A percentile compares a stretch with the other conserved stretches of the same genome.
Evolutionary conservation across 495 filamentous ascomycete genomes (phyloP).

Genomic region (Neurospora sp.): DNA sequence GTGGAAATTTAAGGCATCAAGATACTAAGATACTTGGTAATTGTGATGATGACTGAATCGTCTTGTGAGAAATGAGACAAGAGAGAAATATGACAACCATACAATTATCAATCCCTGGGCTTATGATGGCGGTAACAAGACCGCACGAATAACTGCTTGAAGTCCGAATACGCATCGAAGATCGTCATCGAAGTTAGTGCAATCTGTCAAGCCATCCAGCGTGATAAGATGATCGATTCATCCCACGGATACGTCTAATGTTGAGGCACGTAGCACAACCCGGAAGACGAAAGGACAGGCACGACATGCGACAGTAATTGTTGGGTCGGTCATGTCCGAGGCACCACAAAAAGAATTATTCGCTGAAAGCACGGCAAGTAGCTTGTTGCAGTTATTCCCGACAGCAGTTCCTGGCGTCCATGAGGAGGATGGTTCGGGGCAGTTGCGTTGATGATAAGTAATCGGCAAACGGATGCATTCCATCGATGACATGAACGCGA

Average conservation of each 20-base stretch:
- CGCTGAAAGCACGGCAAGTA: neutral
- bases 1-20: neutral
- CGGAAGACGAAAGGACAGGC: neutral
- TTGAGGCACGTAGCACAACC: neutral
- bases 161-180: neutral
- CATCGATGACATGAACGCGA: neutral
- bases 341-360: neutral
- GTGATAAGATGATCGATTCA: neutral
- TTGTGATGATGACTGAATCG: neutral
- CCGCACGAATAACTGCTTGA: neutral
- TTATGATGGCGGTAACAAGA: neutral
- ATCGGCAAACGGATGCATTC: no score
- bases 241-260: neutral
- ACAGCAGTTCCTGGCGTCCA: neutral
- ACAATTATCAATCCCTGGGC: neutral
- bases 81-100: neutral
- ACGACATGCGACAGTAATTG: neutral
- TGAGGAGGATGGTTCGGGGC: neutral
- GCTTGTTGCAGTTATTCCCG: neutral
- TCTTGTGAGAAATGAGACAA: neutral
- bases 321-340: neutral
- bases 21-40: neutral
- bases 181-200: neutral
- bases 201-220: neutral
- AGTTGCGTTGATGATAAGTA: neutral